Conservation (phyloP, 108 stramenopile species). For the Heterococcus sp. region DNA sequence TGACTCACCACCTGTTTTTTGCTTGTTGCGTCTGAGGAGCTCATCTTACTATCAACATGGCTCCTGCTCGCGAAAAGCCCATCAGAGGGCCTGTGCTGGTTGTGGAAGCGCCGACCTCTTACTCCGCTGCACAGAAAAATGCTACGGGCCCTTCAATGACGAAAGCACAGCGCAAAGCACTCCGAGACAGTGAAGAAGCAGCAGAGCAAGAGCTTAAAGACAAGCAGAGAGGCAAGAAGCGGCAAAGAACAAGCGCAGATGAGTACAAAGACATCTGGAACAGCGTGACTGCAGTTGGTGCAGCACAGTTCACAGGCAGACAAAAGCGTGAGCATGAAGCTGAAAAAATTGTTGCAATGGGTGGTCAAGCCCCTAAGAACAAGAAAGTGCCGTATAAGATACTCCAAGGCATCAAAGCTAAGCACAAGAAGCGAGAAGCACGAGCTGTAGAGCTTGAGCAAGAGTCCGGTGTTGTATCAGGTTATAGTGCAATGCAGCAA, state of each 20-base stretch:
- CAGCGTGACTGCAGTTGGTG: conserved; percentile 21
- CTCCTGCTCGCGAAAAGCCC: no score
- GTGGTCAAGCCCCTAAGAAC: conserved; percentile 37
- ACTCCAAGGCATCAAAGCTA: conserved; percentile 26
- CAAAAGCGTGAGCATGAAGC: conserved; percentile 30
- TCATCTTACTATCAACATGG: no score
- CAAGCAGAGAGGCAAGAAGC: background rate
- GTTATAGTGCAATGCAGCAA: background rate
- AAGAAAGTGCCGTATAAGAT: conserved; percentile 32
- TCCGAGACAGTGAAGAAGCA: background rate
- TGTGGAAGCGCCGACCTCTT: background rate
- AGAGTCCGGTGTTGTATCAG: background rate
- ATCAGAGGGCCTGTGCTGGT: no score
- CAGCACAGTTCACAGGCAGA: conserved; percentile 41
- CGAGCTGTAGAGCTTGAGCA: background rate
- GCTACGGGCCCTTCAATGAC: background rate
- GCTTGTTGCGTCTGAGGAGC: no score
- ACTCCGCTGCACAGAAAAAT: background rate
- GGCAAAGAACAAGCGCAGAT: background rate
- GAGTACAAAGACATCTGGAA: conserved; percentile 5
- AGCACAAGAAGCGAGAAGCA: conserved; percentile 25
- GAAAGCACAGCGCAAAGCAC: background rate
- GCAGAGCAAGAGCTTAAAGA: no score
- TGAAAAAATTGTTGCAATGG: conserved; percentile 33
- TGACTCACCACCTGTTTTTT: no score